Conservation (phyloP, 495 filamentous ascomycete species). For the Aspergillus panamensis region DNA sequence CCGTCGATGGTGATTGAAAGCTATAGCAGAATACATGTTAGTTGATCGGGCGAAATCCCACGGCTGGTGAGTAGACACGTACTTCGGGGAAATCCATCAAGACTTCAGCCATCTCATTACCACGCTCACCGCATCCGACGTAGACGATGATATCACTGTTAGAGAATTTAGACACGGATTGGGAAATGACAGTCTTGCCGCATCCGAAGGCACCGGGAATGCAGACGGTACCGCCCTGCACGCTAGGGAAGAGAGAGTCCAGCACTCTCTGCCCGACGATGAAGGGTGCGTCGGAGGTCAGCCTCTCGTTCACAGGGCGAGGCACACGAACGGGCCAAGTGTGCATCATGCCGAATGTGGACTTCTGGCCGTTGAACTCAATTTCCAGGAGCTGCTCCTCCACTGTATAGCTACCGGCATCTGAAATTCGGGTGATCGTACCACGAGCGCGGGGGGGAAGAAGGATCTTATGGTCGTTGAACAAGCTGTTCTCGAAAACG, state of each 20-base stretch:
- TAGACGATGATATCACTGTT: slow-evolving; percentile 99
- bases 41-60: background rate
- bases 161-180: slow-evolving; percentile 98
- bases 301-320: slow-evolving; percentile 83
- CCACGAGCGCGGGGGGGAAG: slow-evolving; percentile 88
- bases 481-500: slow-evolving; percentile 93
- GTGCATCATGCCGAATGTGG: slow-evolving; percentile 95
- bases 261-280: slow-evolving; percentile 95
- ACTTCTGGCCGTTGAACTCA: slow-evolving; percentile 95
- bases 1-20: slow-evolving; percentile 87
- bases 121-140: slow-evolving; percentile 96
- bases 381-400: slow-evolving; percentile 92
- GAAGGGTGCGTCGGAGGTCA: slow-evolving; percentile 82
- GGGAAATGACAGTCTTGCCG: slow-evolving; percentile 98
- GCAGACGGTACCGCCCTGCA: slow-evolving; percentile 94
- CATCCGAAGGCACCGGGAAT: slow-evolving; percentile 99
- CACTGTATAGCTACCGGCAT: slow-evolving; percentile 89
- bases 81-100: slow-evolving; percentile 98
- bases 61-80: slow-evolving; percentile 9
- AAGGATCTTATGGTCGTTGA: slow-evolving; percentile 92
- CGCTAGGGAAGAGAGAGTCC: slow-evolving; percentile 96
- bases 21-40: slow-evolving; percentile 34
- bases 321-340: slow-evolving; percentile 98
- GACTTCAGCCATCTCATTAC: slow-evolving; percentile 99
- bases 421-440: slow-evolving; percentile 85